Base-by-base conservation (phyloP, 352 stramenopile species). In the Phytophthora multivora region DNA sequence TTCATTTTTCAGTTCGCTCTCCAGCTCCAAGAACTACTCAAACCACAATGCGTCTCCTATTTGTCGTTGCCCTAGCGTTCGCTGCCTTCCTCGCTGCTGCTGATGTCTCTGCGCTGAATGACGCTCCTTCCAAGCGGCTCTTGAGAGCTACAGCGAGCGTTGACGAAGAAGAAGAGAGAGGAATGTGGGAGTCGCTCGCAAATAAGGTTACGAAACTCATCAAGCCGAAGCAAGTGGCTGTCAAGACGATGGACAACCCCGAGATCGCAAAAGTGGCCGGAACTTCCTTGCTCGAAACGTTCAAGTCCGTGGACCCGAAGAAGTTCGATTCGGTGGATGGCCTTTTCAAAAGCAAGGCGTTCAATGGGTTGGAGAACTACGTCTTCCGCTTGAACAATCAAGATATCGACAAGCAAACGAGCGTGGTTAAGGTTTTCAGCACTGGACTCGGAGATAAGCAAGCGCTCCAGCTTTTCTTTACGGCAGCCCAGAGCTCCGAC, bases 81-180 rank as follows among this genome's bases (percentile, higher is more conserved):
- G 42, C 42, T 10, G 23, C 23, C 42, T 10, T 30, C 19, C 19
- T 47, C 15, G 19, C 40, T 28, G 13, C 2, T 16, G 19, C 40
- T 35, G 42, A 49, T 35, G 42, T 26, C 11, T 35, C 42, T 5
- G 23, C 42, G 23, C 19, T n/a, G 19, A 33, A 35, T 31, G 19
- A 43, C 12, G 3, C 10, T 10, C 35, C 21, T 10, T 18, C n/a
- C 9, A 57, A 48, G 36, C 41, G 49, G 10, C 10, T 57, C 3
- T 21, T 57, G 35, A 36, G 49, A 12, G 25, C 23, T 51, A 39
- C 43, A 15, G 4, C n/a, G 8, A n/a, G 18, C 23, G 26, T 21
- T 18, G 43, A 51, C 15, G 26, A 38, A 7, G 25, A 39, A 38
- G 43, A 51, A 51, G 42, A 50, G 25, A 50, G 42, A 50, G 42